Evolutionary conservation across 306 rosid species (phyloP), one percentile per base, ranked within the genome.

Genomic region (Rosa multiflora): DNA sequence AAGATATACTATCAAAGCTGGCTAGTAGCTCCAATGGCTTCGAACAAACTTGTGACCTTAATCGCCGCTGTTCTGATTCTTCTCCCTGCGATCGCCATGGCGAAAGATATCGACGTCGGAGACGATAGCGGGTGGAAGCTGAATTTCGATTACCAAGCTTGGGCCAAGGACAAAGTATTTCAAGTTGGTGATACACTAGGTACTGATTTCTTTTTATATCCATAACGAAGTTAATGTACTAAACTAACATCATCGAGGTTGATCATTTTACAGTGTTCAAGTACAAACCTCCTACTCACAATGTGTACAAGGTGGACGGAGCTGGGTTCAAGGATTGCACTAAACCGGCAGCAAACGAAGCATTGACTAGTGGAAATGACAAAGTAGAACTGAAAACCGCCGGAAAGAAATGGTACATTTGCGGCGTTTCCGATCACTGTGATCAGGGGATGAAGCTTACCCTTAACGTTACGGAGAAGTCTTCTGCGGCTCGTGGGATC

Each of bases 391-490:
- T 83, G 2, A 39, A 23, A 6, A 6, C 55, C 0, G 10, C 66
- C 1, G 81, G 86, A 11, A 83, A 43, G 0, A 79, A 79, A 63
- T 83, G 86, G 86, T 83, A 83, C 67, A 52, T 75, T 8, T 83
- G 78, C 21, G 26, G 78, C 8, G 40, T 29, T 42, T 1, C 7
- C 4, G 10, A 26, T 5, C 81, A 76, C 67, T 76, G 77, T 56
- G 29, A 1, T 8, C 2, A 14, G 8, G 70, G 81, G 20, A 79
- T 70, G 70, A 81, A 61, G 67, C 84, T 81, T 63, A 6, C 4
- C 13, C 51, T 81, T 37, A 58, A 44, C 32, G 81, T 81, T 6
- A 15, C 13, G 76, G 67, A 73, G 2, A 40, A 55, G 20, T 52
- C 49, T 49, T 23, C 35, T 39, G 67, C 75, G 7, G 20, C 48